phyloP scores from a whole-genome alignment of 164 flowering plant genomes.

The Berberis vulgaris region DNA sequence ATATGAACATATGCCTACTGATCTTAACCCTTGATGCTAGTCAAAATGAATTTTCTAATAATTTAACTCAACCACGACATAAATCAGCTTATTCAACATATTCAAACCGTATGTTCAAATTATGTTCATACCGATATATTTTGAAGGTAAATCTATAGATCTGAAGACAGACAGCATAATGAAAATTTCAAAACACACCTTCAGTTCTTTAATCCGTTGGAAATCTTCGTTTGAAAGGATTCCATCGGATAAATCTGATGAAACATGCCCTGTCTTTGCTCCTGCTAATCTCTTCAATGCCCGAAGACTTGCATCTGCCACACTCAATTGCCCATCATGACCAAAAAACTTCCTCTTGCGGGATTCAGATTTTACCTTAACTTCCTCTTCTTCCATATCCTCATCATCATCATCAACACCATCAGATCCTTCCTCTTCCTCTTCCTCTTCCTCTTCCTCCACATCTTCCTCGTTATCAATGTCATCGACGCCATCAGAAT shows the following conservation, averaged over 20 bases:
- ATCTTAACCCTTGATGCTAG: no score
- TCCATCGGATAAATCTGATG: conserved; percentile 44
- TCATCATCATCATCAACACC: conserved; percentile 16
- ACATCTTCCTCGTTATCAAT: conserved; percentile 10
- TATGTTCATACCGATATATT: no score
- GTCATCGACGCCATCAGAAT: conserved; percentile 12
- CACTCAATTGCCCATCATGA: conserved; percentile 38
- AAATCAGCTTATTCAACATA: no score
- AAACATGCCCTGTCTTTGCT: conserved; percentile 16
- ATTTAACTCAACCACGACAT: no score
- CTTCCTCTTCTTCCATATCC: conserved; percentile 11
- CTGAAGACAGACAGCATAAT: no score
- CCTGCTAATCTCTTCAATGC: conserved; percentile 65
- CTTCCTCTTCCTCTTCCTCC: conserved; percentile 14
- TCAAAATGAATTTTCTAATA: no score
- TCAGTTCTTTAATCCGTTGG: conserved; percentile 59
- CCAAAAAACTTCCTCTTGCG: conserved; percentile 64
- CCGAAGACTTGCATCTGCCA: conserved; percentile 69
- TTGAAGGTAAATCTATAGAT: no score
- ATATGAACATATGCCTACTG: no score
- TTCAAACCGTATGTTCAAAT: no score
- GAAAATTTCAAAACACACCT: conserved; percentile 36
- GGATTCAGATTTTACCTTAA: conserved; percentile 16
- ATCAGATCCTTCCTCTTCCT: conserved; percentile 8
- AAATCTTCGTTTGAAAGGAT: conserved; percentile 89